phyloP scores from a whole-genome alignment of 768 basidiomycete species.

The Austroboletus festivus region DNA sequence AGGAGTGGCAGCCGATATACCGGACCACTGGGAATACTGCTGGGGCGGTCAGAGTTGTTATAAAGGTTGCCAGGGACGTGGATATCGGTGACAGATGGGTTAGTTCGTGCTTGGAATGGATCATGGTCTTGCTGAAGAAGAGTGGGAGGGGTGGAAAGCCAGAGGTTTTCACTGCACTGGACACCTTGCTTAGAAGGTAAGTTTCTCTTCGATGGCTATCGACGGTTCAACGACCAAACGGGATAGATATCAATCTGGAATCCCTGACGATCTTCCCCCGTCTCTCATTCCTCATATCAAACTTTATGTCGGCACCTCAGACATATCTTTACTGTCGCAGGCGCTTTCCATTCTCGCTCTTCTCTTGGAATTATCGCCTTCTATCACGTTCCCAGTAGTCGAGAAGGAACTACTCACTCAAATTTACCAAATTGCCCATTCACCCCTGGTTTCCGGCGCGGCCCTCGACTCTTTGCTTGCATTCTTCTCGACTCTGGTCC shows the following conservation, averaged over 20 bases:
- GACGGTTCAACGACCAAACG: background rate
- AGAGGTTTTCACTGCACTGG: slow-evolving; percentile 76
- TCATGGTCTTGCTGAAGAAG: slow-evolving; percentile 70
- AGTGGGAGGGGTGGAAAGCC: slow-evolving; percentile 75
- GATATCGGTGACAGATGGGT: slow-evolving; percentile 76
- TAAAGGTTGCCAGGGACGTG: slow-evolving; percentile 75
- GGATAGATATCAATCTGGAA: slow-evolving; percentile 41
- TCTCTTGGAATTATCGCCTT: slow-evolving; percentile 65
- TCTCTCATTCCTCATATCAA: slow-evolving; percentile 72
- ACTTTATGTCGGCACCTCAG: slow-evolving; percentile 67
- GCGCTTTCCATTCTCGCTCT: slow-evolving; percentile 63
- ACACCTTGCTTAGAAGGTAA: slow-evolving; percentile 67
- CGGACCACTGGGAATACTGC: slow-evolving; percentile 67
- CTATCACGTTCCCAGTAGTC: slow-evolving; percentile 68
- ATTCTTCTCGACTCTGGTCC: slow-evolving; percentile 82
- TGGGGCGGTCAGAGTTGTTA: slow-evolving; percentile 77
- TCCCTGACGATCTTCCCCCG: slow-evolving; percentile 58
- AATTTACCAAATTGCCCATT: slow-evolving; percentile 70
- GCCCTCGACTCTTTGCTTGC: slow-evolving; percentile 78
- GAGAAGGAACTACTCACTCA: slow-evolving; percentile 65
- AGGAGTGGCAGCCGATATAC: slow-evolving; percentile 81
- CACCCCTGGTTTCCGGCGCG: slow-evolving; percentile 71
- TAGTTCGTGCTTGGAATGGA: slow-evolving; percentile 73
- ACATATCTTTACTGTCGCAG: slow-evolving; percentile 77
- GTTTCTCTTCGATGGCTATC: background rate